Evolutionary conservation across 1,284 basidiomycete genomes (phyloP), one percentile per base, ranked within the genome.

Genomic region (Malassezia furfur): DNA sequence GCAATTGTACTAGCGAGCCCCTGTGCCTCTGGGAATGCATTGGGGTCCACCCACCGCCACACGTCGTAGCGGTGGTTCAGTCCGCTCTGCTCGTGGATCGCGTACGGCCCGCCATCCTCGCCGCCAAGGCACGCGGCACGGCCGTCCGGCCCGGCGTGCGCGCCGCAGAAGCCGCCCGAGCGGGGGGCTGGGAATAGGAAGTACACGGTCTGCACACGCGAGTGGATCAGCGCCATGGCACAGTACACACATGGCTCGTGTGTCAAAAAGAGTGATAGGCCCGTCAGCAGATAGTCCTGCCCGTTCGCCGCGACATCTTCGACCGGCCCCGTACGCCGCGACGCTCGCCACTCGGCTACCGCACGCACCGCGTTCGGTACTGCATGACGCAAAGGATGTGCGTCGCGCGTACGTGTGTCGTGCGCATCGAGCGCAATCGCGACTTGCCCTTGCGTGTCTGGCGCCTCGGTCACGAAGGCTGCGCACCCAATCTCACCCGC

Each of bases 1-100:
- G 11, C 19, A 10, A 53, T 47, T 14, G 8, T 11, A 30, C 6
- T 7, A 19, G 19, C 11, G 5, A 47, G 32, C 10, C 45, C 45
- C 5, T 17, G 12, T 15, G 34, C 5, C 4, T 45, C 28, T 17
- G 25, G 37, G 9, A 51, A 37, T 1, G 25, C 34, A 15, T 31
- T 25, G 1, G 54, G 48, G 19, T 47, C 52, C 11, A 63, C 62
- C 73, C 72, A 76, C 28, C 70, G 53, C 73, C 75, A 78, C 9
- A 76, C 77, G 31, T 75, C 70, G 49, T 75, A 78, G 31, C 59
- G 57, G 52, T 78, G 77, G 54, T 78, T 78, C 15, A 77, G 54
- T 0, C 76, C 74, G 34, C 64, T 68, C 49, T 77, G 75, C 59
- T 78, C 77, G 47, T 78, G 77, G 11, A 78, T 58, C 5, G 65